phyloP scores from a whole-genome alignment of 768 basidiomycete species.

The Phlegmacium glaucopus region DNA sequence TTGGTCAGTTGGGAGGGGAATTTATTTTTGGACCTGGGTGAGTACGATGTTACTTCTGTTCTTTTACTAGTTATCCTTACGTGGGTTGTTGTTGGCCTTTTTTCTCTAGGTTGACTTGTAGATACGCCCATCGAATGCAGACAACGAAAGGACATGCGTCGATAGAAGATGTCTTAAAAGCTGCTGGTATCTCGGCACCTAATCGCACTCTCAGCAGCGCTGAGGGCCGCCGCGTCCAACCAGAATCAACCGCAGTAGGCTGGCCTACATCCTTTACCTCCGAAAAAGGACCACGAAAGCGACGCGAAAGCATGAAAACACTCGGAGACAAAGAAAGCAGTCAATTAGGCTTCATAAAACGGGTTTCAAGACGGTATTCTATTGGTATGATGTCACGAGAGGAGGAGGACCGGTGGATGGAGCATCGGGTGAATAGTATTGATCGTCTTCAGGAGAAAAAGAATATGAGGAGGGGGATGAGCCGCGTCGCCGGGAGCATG shows the following conservation, averaged over 20 bases:
- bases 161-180: slow-evolving; percentile 62
- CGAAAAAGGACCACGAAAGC: not conserved
- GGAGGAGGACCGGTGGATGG: slow-evolving; percentile 31
- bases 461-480: slow-evolving; percentile 18
- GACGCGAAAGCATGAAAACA: slow-evolving; percentile 3
- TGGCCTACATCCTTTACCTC: not conserved
- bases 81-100: no score
- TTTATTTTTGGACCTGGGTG: slow-evolving; percentile 46
- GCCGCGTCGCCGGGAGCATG: no score
- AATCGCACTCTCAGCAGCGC: not conserved
- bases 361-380: slow-evolving; percentile 1
- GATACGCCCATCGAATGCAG: slow-evolving; percentile 85
- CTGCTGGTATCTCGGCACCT: slow-evolving; percentile 37
- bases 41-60: no score
- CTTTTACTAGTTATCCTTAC: no score
- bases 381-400: slow-evolving; percentile 16
- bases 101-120: slow-evolving; percentile 52
- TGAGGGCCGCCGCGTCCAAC: not conserved
- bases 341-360: not conserved
- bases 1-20: slow-evolving; percentile 85
- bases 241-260: not conserved
- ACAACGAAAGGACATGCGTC: slow-evolving; percentile 71
- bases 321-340: not conserved
- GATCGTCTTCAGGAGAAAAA: slow-evolving; percentile 27
- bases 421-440: slow-evolving; percentile 24